These are phyloP conservation scores for Mycena venus DNA, from an alignment of 768 basidiomycete species.

Conservation along the genomic window DNA sequence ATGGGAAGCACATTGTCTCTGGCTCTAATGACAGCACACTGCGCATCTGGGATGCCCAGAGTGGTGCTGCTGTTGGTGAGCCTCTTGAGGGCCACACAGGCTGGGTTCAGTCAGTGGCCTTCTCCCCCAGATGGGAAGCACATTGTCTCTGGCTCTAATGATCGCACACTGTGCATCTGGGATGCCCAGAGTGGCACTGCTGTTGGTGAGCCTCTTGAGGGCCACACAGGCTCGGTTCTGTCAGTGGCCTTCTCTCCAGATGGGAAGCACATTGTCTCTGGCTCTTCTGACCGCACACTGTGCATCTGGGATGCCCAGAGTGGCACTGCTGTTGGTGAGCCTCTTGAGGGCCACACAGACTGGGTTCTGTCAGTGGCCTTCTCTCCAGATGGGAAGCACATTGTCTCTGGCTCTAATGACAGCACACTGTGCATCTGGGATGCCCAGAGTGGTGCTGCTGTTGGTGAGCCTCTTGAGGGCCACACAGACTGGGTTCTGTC, in stretches of 20 bases:
- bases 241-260: no score
- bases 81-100: background rate
- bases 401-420: background rate
- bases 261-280: no score
- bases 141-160: no score
- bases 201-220: no score
- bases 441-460: background rate
- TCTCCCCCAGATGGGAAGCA: no score
- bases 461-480: background rate
- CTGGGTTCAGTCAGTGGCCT: no score
- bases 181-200: no score
- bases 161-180: no score
- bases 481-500: background rate
- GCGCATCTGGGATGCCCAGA: no score
- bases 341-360: background rate
- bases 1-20: no score
- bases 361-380: background rate
- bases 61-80: background rate
- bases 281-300: background rate
- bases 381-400: background rate
- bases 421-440: background rate
- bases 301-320: background rate
- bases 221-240: no score
- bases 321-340: background rate
- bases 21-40: no score